These are phyloP conservation scores for Alternaria brassicae DNA, from an alignment of 2,329 filamentous ascomycete genomes.

Conservation along the genomic window DNA sequence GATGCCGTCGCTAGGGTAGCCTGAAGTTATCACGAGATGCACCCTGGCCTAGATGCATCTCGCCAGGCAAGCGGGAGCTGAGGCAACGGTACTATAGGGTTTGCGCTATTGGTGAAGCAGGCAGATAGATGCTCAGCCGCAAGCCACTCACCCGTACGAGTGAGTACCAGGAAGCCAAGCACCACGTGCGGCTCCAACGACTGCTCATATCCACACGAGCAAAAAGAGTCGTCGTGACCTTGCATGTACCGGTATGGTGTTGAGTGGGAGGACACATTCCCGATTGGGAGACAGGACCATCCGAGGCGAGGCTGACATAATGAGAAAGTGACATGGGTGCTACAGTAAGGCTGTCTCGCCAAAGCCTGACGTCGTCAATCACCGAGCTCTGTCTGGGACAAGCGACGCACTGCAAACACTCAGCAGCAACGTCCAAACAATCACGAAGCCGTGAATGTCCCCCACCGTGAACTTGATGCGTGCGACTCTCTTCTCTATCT, in stretches of 20 bases:
- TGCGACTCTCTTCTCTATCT: conserved; percentile 1
- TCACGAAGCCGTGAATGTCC: neutral
- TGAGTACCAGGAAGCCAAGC: neutral
- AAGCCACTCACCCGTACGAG: neutral
- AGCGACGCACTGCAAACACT: neutral
- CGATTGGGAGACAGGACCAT: neutral
- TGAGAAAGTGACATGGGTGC: conserved; percentile 3
- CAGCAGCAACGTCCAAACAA: neutral
- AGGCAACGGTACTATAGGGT: neutral
- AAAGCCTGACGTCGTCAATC: conserved; percentile 22
- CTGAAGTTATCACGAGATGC: conserved; percentile 5
- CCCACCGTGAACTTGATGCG: conserved; percentile 13
- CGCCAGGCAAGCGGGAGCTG: conserved; percentile 7
- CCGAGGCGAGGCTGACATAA: conserved; percentile 6
- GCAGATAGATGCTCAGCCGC: neutral
- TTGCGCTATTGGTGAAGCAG: conserved; percentile 2
- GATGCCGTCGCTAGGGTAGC: neutral
- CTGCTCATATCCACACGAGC: neutral
- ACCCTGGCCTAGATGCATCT: neutral
- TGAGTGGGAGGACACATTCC: neutral
- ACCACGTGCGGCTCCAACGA: neutral
- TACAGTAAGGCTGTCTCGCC: conserved; percentile 7
- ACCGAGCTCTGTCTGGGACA: conserved; percentile 4
- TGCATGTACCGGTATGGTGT: neutral
- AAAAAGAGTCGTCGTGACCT: neutral